A percentile compares a stretch with the other conserved stretches of the same genome.
Conservation (phyloP, 1,139 yeast species). For the Eremothecium coryli region DNA sequence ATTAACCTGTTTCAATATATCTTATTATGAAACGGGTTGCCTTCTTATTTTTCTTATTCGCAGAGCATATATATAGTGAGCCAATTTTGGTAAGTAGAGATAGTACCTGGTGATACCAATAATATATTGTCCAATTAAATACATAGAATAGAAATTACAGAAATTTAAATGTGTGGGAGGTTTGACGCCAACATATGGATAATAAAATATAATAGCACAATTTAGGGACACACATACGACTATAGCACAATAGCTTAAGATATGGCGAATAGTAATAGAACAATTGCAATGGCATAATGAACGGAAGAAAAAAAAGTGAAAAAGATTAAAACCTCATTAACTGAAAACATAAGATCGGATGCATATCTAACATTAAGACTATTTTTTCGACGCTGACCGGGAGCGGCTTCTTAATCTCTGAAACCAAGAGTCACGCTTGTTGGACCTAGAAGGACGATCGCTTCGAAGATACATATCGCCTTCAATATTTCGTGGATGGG, state of each 20-base stretch:
- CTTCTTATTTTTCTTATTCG: too few relatives aligned
- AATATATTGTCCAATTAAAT: constrained; percentile 6
- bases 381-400: constrained; percentile 17
- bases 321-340: neutral
- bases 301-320: constrained; percentile 5
- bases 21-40: too few relatives aligned
- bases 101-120: too few relatives aligned
- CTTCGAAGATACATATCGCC: constrained; percentile 21
- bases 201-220: constrained; percentile 4
- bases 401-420: constrained; percentile 26
- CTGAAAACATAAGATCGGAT: neutral
- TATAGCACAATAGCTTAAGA: too few relatives aligned
- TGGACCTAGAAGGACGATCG: constrained; percentile 19
- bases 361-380: constrained; percentile 1
- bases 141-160: constrained; percentile 10
- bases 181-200: neutral
- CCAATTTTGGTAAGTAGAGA: too few relatives aligned
- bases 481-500: too few relatives aligned
- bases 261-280: constrained; percentile 10
- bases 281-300: neutral
- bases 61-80: too few relatives aligned
- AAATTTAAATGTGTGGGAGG: constrained; percentile 10
- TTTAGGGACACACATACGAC: constrained; percentile 1
- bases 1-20: too few relatives aligned
- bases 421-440: constrained; percentile 28